Evolutionary conservation across 345 rosid genomes (phyloP).

Genomic region (Bretschneidera sinensis): DNA sequence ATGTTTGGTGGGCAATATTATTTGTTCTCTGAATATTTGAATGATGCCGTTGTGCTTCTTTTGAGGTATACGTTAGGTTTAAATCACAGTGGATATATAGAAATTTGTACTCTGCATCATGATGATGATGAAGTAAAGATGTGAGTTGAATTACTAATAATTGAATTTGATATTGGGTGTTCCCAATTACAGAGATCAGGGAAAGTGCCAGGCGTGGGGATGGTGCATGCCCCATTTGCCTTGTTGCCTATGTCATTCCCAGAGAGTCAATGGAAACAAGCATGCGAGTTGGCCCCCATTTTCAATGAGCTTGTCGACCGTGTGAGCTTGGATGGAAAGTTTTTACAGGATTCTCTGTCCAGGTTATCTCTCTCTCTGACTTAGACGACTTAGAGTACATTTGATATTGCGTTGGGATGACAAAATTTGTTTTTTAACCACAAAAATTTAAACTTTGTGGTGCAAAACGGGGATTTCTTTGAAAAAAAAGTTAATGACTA

Average conservation of each 20-base stretch:
- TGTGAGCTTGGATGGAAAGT: slow-evolving; percentile 87
- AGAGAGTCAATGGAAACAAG: slow-evolving; percentile 62
- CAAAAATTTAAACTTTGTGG: too few relatives aligned
- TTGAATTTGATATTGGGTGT: slow-evolving; percentile 8
- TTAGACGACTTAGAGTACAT: too few relatives aligned
- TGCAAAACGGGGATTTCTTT: too few relatives aligned
- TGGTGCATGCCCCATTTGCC: slow-evolving; percentile 87
- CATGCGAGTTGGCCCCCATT: slow-evolving; percentile 86
- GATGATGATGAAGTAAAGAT: too few relatives aligned
- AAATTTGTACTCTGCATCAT: too few relatives aligned
- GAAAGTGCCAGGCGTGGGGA: slow-evolving; percentile 82
- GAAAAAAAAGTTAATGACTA: too few relatives aligned
- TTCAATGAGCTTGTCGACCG: slow-evolving; percentile 93
- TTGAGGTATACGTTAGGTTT: too few relatives aligned
- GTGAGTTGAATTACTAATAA: not conserved
- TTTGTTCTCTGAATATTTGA: not conserved
- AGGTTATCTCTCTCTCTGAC: slow-evolving; percentile 42
- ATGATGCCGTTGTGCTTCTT: not conserved
- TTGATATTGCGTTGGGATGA: too few relatives aligned
- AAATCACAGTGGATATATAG: too few relatives aligned
- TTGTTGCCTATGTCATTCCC: slow-evolving; percentile 76
- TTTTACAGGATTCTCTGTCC: slow-evolving; percentile 74
- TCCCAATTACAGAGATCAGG: slow-evolving; percentile 65
- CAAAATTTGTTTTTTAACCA: too few relatives aligned
- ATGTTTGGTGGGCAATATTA: too few relatives aligned